Conservation (phyloP, 148 eudicot genomes). For the Talinum fruticosum region DNA sequence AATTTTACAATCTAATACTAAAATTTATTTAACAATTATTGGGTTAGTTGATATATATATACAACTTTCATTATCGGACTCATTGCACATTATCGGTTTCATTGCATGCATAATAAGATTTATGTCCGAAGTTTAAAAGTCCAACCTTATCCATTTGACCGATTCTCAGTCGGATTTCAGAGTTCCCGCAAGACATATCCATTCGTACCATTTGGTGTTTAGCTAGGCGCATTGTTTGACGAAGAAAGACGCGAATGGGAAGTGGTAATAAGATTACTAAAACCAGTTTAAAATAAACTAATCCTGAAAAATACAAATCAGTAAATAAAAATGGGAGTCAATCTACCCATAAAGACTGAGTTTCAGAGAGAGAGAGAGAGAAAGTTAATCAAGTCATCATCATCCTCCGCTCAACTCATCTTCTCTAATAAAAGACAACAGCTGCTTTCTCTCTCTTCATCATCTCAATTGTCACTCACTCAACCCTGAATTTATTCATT, state of each 20-base stretch:
- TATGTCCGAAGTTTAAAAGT: too few species aligned
- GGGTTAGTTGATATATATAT: too few species aligned
- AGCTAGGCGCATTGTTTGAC: not conserved
- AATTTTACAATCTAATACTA: too few species aligned
- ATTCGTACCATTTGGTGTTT: too few species aligned
- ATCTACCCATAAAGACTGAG: constrained; percentile 2
- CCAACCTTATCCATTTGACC: too few species aligned
- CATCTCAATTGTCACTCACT: constrained; percentile 28
- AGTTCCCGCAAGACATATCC: too few species aligned
- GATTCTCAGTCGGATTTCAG: too few species aligned
- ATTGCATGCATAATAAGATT: too few species aligned
- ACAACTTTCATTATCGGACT: too few species aligned
- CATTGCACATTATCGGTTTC: too few species aligned
- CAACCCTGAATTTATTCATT: not conserved
- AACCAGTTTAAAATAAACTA: not conserved
- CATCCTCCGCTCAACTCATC: constrained; percentile 27
- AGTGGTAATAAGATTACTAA: not conserved
- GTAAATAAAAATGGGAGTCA: constrained; percentile 14
- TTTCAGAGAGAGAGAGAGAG: not conserved
- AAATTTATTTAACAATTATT: too few species aligned
- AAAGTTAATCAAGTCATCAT: constrained; percentile 9
- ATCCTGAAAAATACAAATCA: not conserved
- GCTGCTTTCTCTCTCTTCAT: constrained; percentile 22
- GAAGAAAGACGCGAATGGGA: not conserved
- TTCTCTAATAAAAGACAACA: constrained; percentile 16